Evolutionary conservation across 1,139 yeast species (phyloP).

Genomic region (Saccharomyces uvarum): DNA sequence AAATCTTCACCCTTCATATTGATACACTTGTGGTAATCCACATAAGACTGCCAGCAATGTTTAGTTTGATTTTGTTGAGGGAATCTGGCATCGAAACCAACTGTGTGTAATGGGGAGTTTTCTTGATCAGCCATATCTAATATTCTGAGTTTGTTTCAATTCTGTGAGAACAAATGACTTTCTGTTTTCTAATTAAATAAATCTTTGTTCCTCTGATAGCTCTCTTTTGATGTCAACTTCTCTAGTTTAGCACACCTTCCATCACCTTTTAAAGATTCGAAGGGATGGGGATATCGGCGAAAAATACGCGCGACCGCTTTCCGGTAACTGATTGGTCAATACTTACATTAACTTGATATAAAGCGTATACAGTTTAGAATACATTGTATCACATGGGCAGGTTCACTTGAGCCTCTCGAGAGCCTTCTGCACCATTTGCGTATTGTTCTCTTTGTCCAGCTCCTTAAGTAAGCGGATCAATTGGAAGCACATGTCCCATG

Average conservation of each 20-base stretch:
- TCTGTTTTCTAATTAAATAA: not conserved
- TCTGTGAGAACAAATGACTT: not conserved
- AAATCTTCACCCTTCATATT: slow-evolving; percentile 96
- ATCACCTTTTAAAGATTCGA: not conserved
- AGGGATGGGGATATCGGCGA: not conserved
- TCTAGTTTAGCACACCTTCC: not conserved
- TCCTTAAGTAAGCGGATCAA: slow-evolving; percentile 40
- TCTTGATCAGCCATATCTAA: slow-evolving; percentile 9
- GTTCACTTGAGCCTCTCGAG: slow-evolving; percentile 12
- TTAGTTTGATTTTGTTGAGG: slow-evolving; percentile 96
- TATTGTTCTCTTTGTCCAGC: slow-evolving; percentile 33
- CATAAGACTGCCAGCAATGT: slow-evolving; percentile 97
- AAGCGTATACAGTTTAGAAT: not conserved
- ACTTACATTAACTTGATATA: not conserved
- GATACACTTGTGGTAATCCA: slow-evolving; percentile 96
- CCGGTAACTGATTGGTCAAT: slow-evolving; percentile 2
- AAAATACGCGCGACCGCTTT: not conserved
- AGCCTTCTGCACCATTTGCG: slow-evolving; percentile 23
- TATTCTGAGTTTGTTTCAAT: not conserved
- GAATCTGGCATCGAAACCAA: slow-evolving; percentile 87
- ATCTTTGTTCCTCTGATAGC: not conserved
- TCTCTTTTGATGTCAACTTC: not conserved
- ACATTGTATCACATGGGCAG: not conserved
- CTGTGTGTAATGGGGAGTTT: slow-evolving; percentile 50
- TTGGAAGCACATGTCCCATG: slow-evolving; percentile 45